Evolutionary conservation across 225 moss, liverwort and hornwort genomes (phyloP).

Genomic region (Bryoerythrophyllum caledonicum): DNA sequence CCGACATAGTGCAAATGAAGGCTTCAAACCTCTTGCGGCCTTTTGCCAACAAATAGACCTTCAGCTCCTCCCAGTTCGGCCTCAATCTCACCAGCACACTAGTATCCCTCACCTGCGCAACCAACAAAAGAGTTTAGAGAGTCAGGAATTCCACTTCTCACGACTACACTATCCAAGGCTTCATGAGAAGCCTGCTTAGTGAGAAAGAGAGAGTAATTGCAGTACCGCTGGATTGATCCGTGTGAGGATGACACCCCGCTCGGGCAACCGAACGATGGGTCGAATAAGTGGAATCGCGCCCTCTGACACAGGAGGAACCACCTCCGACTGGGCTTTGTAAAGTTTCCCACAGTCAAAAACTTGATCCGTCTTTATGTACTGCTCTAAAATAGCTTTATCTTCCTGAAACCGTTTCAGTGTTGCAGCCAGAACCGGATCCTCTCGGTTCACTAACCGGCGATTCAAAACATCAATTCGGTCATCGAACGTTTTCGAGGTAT

Average conservation of each 20-base stretch:
- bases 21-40: slow-evolving; percentile 98
- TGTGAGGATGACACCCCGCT: slow-evolving; percentile 92
- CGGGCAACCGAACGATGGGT: slow-evolving; percentile 86
- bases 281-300: slow-evolving; percentile 84
- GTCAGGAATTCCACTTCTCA: slow-evolving; percentile 7
- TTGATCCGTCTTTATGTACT: slow-evolving; percentile 94
- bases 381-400: slow-evolving; percentile 88
- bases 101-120: slow-evolving; percentile 83
- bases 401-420: slow-evolving; percentile 93
- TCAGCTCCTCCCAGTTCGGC: slow-evolving; percentile 94
- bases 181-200: background rate
- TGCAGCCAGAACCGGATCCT: slow-evolving; percentile 61
- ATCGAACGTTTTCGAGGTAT: slow-evolving; percentile 93
- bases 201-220: slow-evolving; percentile 19
- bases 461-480: slow-evolving; percentile 85
- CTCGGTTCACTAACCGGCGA: slow-evolving; percentile 65
- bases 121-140: slow-evolving; percentile 21
- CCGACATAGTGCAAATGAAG: slow-evolving; percentile 99
- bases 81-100: slow-evolving; percentile 94
- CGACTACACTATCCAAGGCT: background rate
- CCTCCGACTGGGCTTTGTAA: slow-evolving; percentile 85
- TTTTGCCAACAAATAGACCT: slow-evolving; percentile 89
- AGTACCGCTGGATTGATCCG: slow-evolving; percentile 85
- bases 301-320: slow-evolving; percentile 84
- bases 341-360: slow-evolving; percentile 86